Percentiles rank a stretch among this genome's conserved stretches.
These are phyloP conservation scores for Coelastrella sp. DNA, from an alignment of 139 green algal species.

Conservation along the genomic window DNA sequence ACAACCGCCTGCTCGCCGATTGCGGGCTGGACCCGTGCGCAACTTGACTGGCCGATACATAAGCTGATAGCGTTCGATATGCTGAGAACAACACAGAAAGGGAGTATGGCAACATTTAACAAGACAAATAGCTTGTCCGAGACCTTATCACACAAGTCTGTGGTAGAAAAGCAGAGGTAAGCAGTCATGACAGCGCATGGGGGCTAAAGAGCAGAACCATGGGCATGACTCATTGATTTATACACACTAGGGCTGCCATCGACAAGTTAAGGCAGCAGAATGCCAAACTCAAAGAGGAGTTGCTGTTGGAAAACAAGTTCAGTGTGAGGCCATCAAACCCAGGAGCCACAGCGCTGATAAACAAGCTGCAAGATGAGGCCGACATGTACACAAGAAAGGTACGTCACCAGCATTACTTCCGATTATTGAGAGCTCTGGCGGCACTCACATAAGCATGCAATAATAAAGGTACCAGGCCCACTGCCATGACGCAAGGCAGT, in stretches of 20 bases:
- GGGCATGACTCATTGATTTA: background rate
- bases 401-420: background rate
- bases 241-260: conserved; percentile 74
- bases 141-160: conserved; percentile 67
- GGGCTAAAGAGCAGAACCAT: background rate
- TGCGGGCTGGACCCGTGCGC: background rate
- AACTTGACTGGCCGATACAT: background rate
- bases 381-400: conserved; percentile 60
- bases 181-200: background rate
- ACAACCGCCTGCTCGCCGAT: background rate
- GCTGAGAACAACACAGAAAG: background rate
- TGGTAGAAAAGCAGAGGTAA: conserved; percentile 69
- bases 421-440: too few relatives aligned
- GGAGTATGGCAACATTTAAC: background rate
- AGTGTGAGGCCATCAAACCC: conserved; percentile 63
- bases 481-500: too few relatives aligned
- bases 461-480: too few relatives aligned
- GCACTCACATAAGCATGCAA: too few relatives aligned
- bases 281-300: conserved; percentile 88
- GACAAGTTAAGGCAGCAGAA: conserved; percentile 87
- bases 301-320: conserved; percentile 93
- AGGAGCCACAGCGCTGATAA: conserved; percentile 47
- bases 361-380: conserved; percentile 56
- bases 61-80: background rate
- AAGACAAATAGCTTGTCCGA: conserved; percentile 40